A percentile compares a stretch with the other conserved stretches of the same genome.
Conservation (phyloP, 768 basidiomycete genomes). For the Tulasnella sp. region DNA sequence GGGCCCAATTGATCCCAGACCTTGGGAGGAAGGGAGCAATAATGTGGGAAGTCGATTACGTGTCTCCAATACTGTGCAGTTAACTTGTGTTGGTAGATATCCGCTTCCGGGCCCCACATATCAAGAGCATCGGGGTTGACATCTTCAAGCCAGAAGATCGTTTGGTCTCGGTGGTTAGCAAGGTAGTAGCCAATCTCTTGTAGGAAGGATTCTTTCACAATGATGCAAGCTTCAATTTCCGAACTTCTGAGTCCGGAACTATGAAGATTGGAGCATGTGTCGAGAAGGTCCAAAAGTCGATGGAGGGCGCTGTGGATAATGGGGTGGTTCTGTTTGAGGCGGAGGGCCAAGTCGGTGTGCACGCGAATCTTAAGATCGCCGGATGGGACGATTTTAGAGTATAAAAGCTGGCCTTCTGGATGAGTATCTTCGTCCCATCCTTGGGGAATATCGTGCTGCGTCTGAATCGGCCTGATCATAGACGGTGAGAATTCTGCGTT, state of each 20-base stretch:
- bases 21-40: background rate
- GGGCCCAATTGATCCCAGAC: slow-evolving; percentile 1
- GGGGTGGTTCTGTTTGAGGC: background rate
- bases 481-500: background rate
- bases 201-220: background rate
- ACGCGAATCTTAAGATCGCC: background rate
- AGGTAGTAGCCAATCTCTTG: background rate
- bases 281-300: background rate
- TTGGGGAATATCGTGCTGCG: background rate
- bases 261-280: background rate
- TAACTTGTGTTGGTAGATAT: background rate
- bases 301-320: background rate
- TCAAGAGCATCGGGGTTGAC: background rate
- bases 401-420: background rate
- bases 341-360: background rate
- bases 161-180: background rate
- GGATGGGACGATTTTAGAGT: background rate
- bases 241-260: background rate
- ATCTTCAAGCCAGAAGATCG: slow-evolving; percentile 14
- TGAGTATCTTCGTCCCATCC: background rate
- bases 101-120: background rate
- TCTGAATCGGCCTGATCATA: background rate
- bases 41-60: background rate
- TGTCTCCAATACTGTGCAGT: slow-evolving; percentile 4
- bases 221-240: slow-evolving; percentile 1